Evolutionary conservation across 768 basidiomycete species (phyloP).

Genomic region (Fomitopsis pulvina): DNA sequence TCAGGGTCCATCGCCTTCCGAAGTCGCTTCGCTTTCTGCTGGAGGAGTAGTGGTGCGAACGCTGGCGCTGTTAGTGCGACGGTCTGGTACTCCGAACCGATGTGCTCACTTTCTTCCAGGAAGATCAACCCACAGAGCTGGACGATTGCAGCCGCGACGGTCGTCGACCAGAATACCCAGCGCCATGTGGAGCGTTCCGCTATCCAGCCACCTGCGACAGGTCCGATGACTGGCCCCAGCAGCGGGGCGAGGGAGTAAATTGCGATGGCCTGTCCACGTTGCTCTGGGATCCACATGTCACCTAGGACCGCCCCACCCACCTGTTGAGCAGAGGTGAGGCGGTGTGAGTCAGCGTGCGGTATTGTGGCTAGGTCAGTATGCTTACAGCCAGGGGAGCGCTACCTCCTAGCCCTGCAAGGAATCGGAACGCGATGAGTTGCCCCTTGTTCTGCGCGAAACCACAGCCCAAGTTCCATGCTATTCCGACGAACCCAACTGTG

Average conservation of each 20-base stretch:
- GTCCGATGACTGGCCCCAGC: slow-evolving; percentile 60
- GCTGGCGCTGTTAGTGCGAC: slow-evolving; percentile 10
- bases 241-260: slow-evolving; percentile 62
- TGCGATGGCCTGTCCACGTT: slow-evolving; percentile 59
- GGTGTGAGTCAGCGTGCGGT: neutral
- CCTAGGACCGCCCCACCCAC: slow-evolving; percentile 61
- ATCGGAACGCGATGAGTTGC: slow-evolving; percentile 32
- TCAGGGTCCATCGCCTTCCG: slow-evolving; percentile 40
- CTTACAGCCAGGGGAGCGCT: slow-evolving; percentile 28
- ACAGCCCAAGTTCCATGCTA: slow-evolving; percentile 49
- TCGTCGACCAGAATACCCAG: slow-evolving; percentile 78
- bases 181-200: slow-evolving; percentile 61
- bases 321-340: slow-evolving; percentile 5
- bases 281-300: slow-evolving; percentile 55
- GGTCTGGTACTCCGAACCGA: neutral
- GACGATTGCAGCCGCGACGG: slow-evolving; percentile 45
- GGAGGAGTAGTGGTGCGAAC: slow-evolving; percentile 28
- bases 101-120: slow-evolving; percentile 56
- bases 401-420: slow-evolving; percentile 32
- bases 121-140: slow-evolving; percentile 51
- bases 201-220: slow-evolving; percentile 61
- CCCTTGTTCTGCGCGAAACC: slow-evolving; percentile 20
- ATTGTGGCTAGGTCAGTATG: neutral
- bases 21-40: slow-evolving; percentile 46
- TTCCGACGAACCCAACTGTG: neutral